Evolutionary conservation across 441 rosid genomes (phyloP).

Genomic region (Populus trichocarpa): DNA sequence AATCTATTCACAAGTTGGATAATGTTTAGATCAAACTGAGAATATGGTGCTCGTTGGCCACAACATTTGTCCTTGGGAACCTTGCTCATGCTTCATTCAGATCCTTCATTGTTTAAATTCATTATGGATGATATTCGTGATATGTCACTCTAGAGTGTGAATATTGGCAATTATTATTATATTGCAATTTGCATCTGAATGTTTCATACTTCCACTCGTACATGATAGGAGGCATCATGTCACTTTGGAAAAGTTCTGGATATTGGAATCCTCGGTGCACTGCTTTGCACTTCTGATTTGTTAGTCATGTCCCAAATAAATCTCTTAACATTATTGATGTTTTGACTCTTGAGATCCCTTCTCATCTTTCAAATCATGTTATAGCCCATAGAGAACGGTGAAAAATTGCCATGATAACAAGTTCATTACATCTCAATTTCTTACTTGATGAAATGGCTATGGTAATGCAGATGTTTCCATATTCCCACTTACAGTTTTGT

Average conservation of each 20-base stretch:
- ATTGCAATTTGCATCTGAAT: not conserved
- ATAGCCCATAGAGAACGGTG: not conserved
- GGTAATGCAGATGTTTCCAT: not conserved
- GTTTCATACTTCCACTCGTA: not conserved
- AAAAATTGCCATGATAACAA: not conserved
- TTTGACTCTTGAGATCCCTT: not conserved
- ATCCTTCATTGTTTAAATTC: not conserved
- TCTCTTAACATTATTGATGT: not conserved
- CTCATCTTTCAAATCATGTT: not conserved
- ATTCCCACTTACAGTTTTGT: not conserved
- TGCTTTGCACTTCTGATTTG: not conserved
- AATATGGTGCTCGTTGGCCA: not conserved
- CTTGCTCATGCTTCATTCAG: not conserved
- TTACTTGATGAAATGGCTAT: not conserved
- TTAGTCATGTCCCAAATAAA: not conserved
- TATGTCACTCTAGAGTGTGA: not conserved
- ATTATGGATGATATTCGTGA: not conserved
- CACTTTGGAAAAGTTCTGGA: not conserved
- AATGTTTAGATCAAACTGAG: not conserved
- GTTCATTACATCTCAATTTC: not conserved
- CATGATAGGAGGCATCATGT: not conserved
- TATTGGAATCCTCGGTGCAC: not conserved
- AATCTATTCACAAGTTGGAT: not conserved
- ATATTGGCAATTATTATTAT: not conserved
- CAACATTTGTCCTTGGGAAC: not conserved